Evolutionary conservation across 108 stramenopile genomes (phyloP), one percentile per base, ranked within the genome.

Genomic region (Cyclotella distinguenda): DNA sequence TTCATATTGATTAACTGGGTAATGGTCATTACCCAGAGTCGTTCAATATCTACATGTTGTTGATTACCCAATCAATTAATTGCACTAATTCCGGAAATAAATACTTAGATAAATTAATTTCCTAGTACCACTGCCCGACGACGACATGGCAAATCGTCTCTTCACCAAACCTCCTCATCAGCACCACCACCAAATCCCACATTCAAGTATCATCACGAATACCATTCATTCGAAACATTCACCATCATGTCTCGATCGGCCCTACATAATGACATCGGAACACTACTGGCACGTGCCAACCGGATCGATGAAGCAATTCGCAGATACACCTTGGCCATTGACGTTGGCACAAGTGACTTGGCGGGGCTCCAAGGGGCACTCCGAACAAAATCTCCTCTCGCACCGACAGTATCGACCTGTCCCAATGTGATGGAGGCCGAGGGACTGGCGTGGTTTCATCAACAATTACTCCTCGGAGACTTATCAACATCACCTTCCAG

Each of bases 361-460:
- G 62, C 49, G 13, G 39, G 27, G 8, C 16, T 60, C n/a, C n/a
- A 12, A 47, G 23, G 23, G 48, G n/a, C 39, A 45, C 35, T 7
- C 23, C 30, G 7, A 50, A 64, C 13, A 28, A 35, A 27, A 10
- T 51, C 4, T 45, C 33, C n/a, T 6, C 16, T 32, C 31, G 33
- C 28, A 21, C 35, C n/a, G 12, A 45, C 16, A 44, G 26, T 32
- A 38, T 1, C 1, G 13, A 36, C 27, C 3, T 44, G 52, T 42
- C 40, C 50, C n/a, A 53, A 66, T 44, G 63, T 51, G 9, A 63
- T 21, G 27, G 66, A 62, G 39, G 66, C 60, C 2, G 66, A 62
- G 32, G 66, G 60, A 34, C 43, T 75, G 27, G 60, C 60, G 15
- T 67, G 74, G 74, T 67, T 75, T 61, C 74, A 58, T 48, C 60